Conservation (phyloP, 1,284 basidiomycete genomes). For the Papiliotrema nemorosa region DNA sequence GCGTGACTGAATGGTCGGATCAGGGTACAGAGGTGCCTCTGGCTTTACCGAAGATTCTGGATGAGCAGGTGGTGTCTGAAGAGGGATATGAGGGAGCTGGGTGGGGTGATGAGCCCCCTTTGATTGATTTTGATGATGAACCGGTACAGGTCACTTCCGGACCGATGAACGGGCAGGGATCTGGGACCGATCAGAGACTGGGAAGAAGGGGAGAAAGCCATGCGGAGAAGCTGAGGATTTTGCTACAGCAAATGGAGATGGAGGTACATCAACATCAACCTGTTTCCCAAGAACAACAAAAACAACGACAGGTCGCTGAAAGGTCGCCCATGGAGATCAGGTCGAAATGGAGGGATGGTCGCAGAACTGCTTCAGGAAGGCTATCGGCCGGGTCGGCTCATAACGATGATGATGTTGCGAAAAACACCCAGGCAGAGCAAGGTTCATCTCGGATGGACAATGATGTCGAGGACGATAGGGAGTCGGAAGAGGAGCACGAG, state of each 20-base stretch:
- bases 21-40: constrained; percentile 2
- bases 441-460: background rate
- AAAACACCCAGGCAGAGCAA: background rate
- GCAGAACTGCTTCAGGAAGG: constrained; percentile 3
- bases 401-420: background rate
- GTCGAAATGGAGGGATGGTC: constrained; percentile 12
- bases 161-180: background rate
- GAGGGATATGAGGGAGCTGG: background rate
- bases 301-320: background rate
- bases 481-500: constrained; percentile 9
- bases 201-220: background rate
- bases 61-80: background rate
- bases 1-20: constrained; percentile 1
- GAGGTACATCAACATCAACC: constrained; percentile 13
- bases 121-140: constrained; percentile 8
- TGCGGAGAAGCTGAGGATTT: constrained; percentile 5
- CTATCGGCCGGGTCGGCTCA: background rate
- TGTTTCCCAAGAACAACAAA: background rate
- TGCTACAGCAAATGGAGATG: constrained; percentile 22
- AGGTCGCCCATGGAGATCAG: background rate
- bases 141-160: too few relatives aligned
- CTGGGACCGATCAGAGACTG: background rate
- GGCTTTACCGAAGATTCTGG: background rate
- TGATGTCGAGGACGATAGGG: constrained; percentile 2
- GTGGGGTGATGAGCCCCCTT: constrained; percentile 1